Base-by-base conservation (phyloP, 495 filamentous ascomycete genomes). In the Aspergillus conjunctus region DNA sequence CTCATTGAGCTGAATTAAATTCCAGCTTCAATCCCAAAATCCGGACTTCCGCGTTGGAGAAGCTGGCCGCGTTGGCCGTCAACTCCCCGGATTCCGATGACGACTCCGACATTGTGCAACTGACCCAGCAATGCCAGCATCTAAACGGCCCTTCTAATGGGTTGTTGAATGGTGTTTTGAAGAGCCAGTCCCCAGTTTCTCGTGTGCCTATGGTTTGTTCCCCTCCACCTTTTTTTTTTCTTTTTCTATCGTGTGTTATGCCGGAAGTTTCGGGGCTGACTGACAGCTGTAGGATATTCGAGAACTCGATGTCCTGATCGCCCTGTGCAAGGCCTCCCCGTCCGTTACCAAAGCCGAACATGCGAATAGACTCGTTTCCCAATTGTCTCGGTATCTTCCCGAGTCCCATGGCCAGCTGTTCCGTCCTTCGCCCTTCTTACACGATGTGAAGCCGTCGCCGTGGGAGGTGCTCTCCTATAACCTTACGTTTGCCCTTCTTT, bases 301-400 rank as follows among this genome's bases (percentile, higher is more conserved):
- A 55, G 94, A 98, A 79, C 85, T 95, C 60, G 92, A 98, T 70
- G 87, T 93, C 41, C 80, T 98, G 26, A 75, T 98, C 18, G 91
- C 93, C 32, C 81, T 98, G 21, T 96, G 93, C 74, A 91, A 90
- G 74, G 90, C 94, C 26, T 90, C 92, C 9, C 87, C 91, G 17
- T 77, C 85, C 15, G 75, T 97, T 14, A 78, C 85, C 17, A 82
- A 81, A 52, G 66, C 77, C 7, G 84, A 91, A 55, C 88, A 86
- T 70, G 91, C 92, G 43, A 82, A 88, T 65, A 87, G 83, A 68
- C 81, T 98, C 34, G 80, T 86, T 17, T 73, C 77, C 4, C 92
- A 93, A 67, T 74, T 98, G 34, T 82, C 87, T 12, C 88, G 85
- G 9, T 97, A 97, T 73, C 78, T 97, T 34, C 83, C 89, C 56